A percentile compares a stretch with the other conserved stretches of the same genome.
These are phyloP conservation scores for Solanum dulcamara DNA, from an alignment of 257 asterid species.

Conservation along the genomic window DNA sequence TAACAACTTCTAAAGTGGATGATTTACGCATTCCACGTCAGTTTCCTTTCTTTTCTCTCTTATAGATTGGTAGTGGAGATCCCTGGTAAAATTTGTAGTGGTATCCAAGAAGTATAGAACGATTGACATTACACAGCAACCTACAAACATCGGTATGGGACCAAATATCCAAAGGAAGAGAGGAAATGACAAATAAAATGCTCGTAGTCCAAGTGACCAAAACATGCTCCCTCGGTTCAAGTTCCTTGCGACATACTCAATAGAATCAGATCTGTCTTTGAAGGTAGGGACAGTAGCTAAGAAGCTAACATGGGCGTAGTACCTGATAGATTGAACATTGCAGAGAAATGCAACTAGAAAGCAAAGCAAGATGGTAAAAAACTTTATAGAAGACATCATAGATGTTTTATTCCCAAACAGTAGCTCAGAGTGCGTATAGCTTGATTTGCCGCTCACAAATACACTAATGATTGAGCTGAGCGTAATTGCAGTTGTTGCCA, in stretches of 20 bases:
- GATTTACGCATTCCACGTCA: slow-evolving; percentile 27
- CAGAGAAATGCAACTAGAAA: slow-evolving; percentile 71
- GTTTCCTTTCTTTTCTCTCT: slow-evolving; percentile 9
- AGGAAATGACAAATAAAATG: slow-evolving; percentile 77
- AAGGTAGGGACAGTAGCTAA: slow-evolving; percentile 50
- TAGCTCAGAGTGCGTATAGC: slow-evolving; percentile 22
- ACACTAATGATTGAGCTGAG: slow-evolving; percentile 82
- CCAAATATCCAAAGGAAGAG: slow-evolving; percentile 79
- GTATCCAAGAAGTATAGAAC: slow-evolving; percentile 70
- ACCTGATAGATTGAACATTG: slow-evolving; percentile 70
- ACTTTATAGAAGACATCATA: slow-evolving; percentile 41
- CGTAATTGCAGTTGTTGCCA: slow-evolving; percentile 75
- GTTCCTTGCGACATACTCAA: slow-evolving; percentile 51
- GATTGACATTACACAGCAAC: slow-evolving; percentile 43
- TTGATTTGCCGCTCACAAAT: slow-evolving; percentile 48
- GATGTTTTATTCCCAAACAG: slow-evolving; percentile 32
- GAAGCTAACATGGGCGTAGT: slow-evolving; percentile 76
- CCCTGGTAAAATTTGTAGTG: slow-evolving; percentile 46
- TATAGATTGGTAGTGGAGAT: slow-evolving; percentile 28
- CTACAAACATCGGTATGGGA: slow-evolving; percentile 61
- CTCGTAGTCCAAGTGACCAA: slow-evolving; percentile 74
- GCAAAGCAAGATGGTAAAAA: slow-evolving; percentile 57
- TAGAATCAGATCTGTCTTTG: slow-evolving; percentile 32
- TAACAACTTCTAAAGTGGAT: not conserved
- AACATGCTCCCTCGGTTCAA: slow-evolving; percentile 60